Conservation (phyloP, 495 filamentous ascomycete species). For the Schizothecium vesticola region DNA sequence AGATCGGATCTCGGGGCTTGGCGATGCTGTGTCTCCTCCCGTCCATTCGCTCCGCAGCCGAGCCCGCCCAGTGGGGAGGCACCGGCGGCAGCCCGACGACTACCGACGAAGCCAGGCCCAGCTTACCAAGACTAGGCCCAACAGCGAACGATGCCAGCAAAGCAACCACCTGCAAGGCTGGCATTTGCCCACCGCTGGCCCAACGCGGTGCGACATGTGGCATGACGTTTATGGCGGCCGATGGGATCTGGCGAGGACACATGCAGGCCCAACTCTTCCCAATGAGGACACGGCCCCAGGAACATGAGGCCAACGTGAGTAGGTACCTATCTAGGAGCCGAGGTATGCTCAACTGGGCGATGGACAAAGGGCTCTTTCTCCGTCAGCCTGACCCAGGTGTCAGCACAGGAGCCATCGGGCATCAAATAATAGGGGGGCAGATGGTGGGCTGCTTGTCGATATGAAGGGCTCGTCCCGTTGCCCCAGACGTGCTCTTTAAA, state of each 20-base stretch:
- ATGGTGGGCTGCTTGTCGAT: background rate
- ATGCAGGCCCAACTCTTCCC: background rate
- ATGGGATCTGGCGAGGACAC: background rate
- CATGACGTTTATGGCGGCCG: background rate
- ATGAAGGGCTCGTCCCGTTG: background rate
- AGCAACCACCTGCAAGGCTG: background rate
- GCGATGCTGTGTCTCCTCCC: background rate
- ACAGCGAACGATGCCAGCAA: background rate
- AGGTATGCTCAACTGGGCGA: background rate
- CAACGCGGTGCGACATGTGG: background rate
- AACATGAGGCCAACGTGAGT: background rate
- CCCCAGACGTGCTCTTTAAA: background rate
- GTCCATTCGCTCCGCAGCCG: background rate
- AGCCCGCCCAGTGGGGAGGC: background rate
- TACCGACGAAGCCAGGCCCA: background rate
- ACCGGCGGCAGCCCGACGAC: background rate
- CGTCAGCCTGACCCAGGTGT: background rate
- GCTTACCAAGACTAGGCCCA: background rate
- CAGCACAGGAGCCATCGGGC: background rate
- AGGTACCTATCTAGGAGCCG: background rate
- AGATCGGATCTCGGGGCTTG: background rate
- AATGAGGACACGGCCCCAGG: background rate
- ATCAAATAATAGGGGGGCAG: background rate
- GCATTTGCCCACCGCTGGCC: background rate
- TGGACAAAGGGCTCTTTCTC: background rate